Evolutionary conservation across 768 basidiomycete genomes (phyloP).

Genomic region (Lentinula lateritia): DNA sequence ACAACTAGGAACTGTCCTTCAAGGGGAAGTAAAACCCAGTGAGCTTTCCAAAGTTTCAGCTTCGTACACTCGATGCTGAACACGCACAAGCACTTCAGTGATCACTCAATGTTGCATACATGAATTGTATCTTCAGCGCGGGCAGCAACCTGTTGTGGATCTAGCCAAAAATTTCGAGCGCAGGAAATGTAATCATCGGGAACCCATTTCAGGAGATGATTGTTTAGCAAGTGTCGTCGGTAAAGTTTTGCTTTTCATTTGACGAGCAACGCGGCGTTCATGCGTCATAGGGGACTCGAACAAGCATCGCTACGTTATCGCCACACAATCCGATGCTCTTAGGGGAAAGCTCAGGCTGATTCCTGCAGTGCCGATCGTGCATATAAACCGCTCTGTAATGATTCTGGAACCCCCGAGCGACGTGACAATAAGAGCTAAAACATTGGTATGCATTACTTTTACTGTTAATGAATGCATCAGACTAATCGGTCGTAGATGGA

Average conservation of each 20-base stretch:
- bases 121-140: constrained; percentile 81
- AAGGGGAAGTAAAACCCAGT: constrained; percentile 92
- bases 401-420: constrained; percentile 88
- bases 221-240: constrained; percentile 82
- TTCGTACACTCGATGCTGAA: constrained; percentile 18
- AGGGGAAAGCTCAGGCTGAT: constrained; percentile 64
- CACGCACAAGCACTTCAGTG: constrained; percentile 64
- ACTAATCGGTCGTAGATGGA: constrained; percentile 44
- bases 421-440: constrained; percentile 66
- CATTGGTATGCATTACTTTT: constrained; percentile 30
- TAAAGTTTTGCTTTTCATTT: constrained; percentile 25
- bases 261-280: not conserved
- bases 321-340: constrained; percentile 74
- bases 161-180: constrained; percentile 92
- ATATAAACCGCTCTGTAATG: constrained; percentile 89
- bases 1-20: constrained; percentile 71
- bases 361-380: constrained; percentile 85
- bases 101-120: constrained; percentile 98
- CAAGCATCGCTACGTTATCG: constrained; percentile 89
- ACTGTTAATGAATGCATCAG: not conserved
- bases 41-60: constrained; percentile 27
- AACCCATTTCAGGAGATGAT: constrained; percentile 78
- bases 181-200: constrained; percentile 90
- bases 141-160: constrained; percentile 72
- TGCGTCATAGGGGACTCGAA: constrained; percentile 61